Base-by-base conservation (phyloP, 1,284 basidiomycete genomes). In the Cutaneotrichosporon cyanovorans region DNA sequence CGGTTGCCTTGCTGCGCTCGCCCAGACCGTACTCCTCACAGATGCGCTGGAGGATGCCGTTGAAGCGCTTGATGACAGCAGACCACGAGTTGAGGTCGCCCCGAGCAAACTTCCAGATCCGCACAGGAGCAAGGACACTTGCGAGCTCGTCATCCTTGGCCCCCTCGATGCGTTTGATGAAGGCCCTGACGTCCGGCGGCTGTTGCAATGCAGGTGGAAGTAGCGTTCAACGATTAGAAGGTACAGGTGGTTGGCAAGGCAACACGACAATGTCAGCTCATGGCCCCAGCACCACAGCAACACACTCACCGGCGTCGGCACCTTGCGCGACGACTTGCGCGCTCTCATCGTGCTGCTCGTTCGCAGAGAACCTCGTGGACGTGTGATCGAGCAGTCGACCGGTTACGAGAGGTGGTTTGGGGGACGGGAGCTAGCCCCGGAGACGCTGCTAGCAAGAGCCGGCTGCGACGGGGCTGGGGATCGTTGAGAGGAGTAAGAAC, bases 1-100 rank as follows among this genome's bases (percentile, higher is more conserved):
- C 34, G 3, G 36, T 41, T 30, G 33, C 34, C 34, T 35, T 39
- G 37, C 46, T 42, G 9, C 42, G 39, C 18, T 32, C 23, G 30
- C 54, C 53, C 19, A 76, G 58, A 37, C 65, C 63, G 70, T 97
- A 93, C 71, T 85, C 83, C 53, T 78, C 78, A 67, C 93, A 85
- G 54, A 84, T 77, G 39, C 81, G 79, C 63, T 87, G 89, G 55
- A 98, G 78, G 54, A 95, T 82, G 50, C 76, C 74, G 73, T 97
- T 95, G 68, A 98, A 93, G 67, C 87, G 86, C 76, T 99, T 93
- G 40, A 98, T 81, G 48, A 92, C 87, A 62, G 83, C 83, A 62
- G 89, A 84, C 95, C 95, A 99, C 48, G 87, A 84, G 74, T 96
- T 90, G 50, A 99, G 79, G 76, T 99, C 95, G 48, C 91, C 93